Percentiles rank a stretch among this genome's conserved stretches.
Evolutionary conservation across 768 basidiomycete species (phyloP).

Genomic region (Leccinum variicolor): DNA sequence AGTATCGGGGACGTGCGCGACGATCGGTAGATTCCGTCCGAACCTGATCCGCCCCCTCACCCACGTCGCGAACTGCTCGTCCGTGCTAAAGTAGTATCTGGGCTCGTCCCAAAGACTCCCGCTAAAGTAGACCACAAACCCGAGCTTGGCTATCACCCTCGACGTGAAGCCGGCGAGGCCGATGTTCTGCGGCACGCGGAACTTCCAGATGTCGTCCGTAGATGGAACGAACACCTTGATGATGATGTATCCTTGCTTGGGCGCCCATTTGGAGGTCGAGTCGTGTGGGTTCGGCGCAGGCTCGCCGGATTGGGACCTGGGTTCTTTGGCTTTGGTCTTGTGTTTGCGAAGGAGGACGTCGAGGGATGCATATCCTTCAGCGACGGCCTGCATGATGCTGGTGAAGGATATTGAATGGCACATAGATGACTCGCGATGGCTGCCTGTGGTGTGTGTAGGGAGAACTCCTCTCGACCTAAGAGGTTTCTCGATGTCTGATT

Average conservation of each 20-base stretch:
- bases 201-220: slow-evolving; percentile 39
- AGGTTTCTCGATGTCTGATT: background rate
- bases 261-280: slow-evolving; percentile 26
- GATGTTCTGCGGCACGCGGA: slow-evolving; percentile 33
- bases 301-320: background rate
- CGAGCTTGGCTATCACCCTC: slow-evolving; percentile 34
- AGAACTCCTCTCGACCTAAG: background rate
- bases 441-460: background rate
- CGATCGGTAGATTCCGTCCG: slow-evolving; percentile 35
- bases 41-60: slow-evolving; percentile 30
- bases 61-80: slow-evolving; percentile 35
- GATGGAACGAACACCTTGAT: slow-evolving; percentile 39
- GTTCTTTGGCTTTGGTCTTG: slow-evolving; percentile 3
- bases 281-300: background rate
- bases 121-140: slow-evolving; percentile 33
- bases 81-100: slow-evolving; percentile 27
- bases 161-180: slow-evolving; percentile 30
- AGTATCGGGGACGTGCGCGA: slow-evolving; percentile 25
- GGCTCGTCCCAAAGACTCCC: slow-evolving; percentile 31
- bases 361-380: slow-evolving; percentile 13
- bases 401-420: slow-evolving; percentile 15
- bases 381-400: slow-evolving; percentile 11
- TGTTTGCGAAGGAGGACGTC: slow-evolving; percentile 17
- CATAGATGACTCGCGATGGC: slow-evolving; percentile 13
- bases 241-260: slow-evolving; percentile 33